These are phyloP conservation scores for Rosa lucieae DNA, from an alignment of 306 rosid species.

Conservation along the genomic window DNA sequence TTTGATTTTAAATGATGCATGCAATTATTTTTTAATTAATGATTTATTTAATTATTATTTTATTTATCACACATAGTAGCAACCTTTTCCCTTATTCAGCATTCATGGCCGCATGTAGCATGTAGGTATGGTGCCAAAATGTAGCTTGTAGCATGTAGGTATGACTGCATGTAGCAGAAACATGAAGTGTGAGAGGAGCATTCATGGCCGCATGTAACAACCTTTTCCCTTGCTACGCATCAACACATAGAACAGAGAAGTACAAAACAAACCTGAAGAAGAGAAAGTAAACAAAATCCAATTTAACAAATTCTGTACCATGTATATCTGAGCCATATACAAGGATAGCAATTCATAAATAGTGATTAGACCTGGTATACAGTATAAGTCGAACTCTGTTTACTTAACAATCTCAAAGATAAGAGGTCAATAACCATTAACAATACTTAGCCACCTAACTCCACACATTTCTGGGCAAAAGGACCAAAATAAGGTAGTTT, in stretches of 20 bases:
- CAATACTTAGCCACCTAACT: background rate
- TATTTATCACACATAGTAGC: no score
- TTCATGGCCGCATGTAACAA: conserved; percentile 57
- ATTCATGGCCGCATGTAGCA: no score
- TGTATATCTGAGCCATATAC: background rate
- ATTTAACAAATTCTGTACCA: conserved; percentile 22
- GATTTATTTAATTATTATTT: no score
- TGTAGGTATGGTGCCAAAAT: no score
- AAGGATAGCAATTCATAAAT: background rate
- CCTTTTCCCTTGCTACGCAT: conserved; percentile 67
- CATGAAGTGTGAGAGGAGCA: conserved; percentile 50
- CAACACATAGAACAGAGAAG: conserved; percentile 67
- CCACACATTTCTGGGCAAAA: background rate
- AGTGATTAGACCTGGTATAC: background rate
- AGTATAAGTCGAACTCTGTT: background rate
- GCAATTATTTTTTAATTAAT: no score
- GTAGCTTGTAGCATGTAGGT: no score
- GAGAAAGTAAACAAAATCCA: conserved; percentile 30
- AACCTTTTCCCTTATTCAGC: no score
- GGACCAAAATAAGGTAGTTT: background rate
- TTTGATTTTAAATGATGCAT: no score
- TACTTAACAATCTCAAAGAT: background rate
- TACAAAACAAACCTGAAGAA: conserved; percentile 66
- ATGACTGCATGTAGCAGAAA: conserved; percentile 17
- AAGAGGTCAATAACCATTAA: background rate